Evolutionary conservation across 495 filamentous ascomycete species (phyloP), one percentile per base, ranked within the genome.

Genomic region (Penicillium riverlandense): DNA sequence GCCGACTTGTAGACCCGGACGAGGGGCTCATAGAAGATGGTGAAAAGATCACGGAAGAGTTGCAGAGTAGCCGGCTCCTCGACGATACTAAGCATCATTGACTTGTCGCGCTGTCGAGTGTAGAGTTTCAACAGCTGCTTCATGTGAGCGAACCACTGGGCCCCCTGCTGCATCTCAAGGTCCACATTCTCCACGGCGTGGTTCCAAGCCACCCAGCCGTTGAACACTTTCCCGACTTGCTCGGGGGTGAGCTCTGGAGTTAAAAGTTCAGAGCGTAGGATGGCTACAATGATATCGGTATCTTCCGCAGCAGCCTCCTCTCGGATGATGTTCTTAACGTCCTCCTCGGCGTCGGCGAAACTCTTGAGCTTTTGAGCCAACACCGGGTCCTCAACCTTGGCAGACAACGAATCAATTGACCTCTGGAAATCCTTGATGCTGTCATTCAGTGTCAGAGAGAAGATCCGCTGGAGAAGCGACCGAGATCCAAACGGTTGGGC

Each of bases 1-100:
- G 92, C 92, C 15, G 91, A 96, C 67, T 97, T 98, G 70, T 98
- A 98, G 0, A 98, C 92, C 14, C 92, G 78, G 11, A 98, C 84
- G 8, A 98, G 78, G 0, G 92, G 92, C 59, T 98, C 92, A 65
- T 98, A 98, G 72, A 98, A 98, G 57, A 98, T 96, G 13, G 89
- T 94, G 65, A 98, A 97, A 37, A 98, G 80, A 52, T 97, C 94
- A 34, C 89, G 82, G 75, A 98, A 92, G 35, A 98, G 73, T 55
- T 92, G 85, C 16, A 97, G 75, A 7, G 92, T 96, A 13, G 87
- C 87, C 0, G 92, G 88, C 65, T 98, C 92, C 68, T 96, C 88
- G 42, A 97, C 91, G 49, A 96, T 87, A 48, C 79, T 81, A 36
- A 96, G 71, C 92, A 98, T 97, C 88, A 95, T 95, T 10, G 79